Conservation (phyloP, 768 basidiomycete genomes). For the Tylopilus balloui region DNA sequence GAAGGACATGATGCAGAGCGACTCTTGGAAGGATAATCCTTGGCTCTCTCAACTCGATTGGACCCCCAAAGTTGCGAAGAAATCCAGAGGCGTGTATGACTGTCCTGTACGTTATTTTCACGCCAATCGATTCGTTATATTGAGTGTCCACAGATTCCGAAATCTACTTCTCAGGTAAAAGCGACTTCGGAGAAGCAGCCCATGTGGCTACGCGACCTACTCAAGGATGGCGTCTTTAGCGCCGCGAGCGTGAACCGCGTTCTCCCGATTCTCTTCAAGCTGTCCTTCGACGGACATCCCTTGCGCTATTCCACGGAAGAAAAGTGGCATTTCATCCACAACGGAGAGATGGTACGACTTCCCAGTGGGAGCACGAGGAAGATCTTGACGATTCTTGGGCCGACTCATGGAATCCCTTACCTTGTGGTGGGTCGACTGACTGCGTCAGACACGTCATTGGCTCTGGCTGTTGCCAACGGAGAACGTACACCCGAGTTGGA, state of each 20-base stretch:
- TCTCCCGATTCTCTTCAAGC: slow-evolving; percentile 62
- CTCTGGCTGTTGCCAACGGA: slow-evolving; percentile 43
- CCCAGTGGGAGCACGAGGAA: slow-evolving; percentile 42
- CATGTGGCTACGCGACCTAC: slow-evolving; percentile 54
- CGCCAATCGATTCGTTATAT: neutral
- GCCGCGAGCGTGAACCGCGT: slow-evolving; percentile 40
- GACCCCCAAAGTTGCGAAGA: slow-evolving; percentile 78
- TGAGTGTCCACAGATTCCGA: slow-evolving; percentile 8
- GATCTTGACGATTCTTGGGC: slow-evolving; percentile 41
- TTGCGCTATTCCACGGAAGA: slow-evolving; percentile 50
- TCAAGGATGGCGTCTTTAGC: slow-evolving; percentile 38
- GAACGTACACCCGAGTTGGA: slow-evolving; percentile 33
- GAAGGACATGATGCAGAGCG: slow-evolving; percentile 44
- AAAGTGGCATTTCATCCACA: slow-evolving; percentile 61
- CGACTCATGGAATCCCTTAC: slow-evolving; percentile 43
- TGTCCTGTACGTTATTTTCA: slow-evolving; percentile 17
- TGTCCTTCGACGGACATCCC: slow-evolving; percentile 59
- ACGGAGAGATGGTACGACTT: slow-evolving; percentile 34
- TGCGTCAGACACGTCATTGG: slow-evolving; percentile 41
- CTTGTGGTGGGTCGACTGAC: slow-evolving; percentile 42
- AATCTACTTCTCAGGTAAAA: neutral
- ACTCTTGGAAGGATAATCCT: slow-evolving; percentile 63
- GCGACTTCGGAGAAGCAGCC: slow-evolving; percentile 33
- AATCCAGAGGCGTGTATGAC: slow-evolving; percentile 55
- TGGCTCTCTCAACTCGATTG: slow-evolving; percentile 94